phyloP scores from a whole-genome alignment of 352 stramenopile species.

The Pythium monospermum region DNA sequence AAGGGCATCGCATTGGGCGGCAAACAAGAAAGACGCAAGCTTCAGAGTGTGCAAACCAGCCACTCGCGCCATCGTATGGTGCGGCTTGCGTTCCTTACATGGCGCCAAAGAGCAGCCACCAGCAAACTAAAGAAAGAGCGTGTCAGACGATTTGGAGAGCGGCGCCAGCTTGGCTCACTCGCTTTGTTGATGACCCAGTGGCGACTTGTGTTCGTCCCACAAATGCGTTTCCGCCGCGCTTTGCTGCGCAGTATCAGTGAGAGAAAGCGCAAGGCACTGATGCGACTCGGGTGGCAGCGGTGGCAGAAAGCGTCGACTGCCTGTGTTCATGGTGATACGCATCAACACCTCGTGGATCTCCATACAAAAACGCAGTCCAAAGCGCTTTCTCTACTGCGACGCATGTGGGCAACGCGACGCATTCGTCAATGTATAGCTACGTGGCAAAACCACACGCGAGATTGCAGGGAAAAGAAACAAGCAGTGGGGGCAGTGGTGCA shows the following conservation, averaged over 20 bases:
- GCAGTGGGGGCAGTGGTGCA: too few relatives aligned
- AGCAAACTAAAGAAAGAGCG: too few relatives aligned
- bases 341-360: not conserved
- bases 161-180: not conserved
- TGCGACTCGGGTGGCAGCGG: not conserved
- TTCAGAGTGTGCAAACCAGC: too few relatives aligned
- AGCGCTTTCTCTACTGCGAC: not conserved
- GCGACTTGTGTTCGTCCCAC: not conserved
- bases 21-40: too few relatives aligned
- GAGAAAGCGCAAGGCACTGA: not conserved
- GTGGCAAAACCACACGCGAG: not conserved
- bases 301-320: not conserved
- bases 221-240: not conserved
- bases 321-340: not conserved
- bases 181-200: not conserved
- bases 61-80: too few relatives aligned
- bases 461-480: not conserved
- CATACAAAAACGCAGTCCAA: not conserved
- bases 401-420: slow-evolving; percentile 2
- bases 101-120: too few relatives aligned
- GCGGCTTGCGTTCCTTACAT: too few relatives aligned
- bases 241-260: not conserved
- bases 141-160: not conserved
- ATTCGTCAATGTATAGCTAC: too few relatives aligned
- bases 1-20: too few relatives aligned